Conservation (phyloP, 768 basidiomycete genomes). For the Holtermannia corniformis region DNA sequence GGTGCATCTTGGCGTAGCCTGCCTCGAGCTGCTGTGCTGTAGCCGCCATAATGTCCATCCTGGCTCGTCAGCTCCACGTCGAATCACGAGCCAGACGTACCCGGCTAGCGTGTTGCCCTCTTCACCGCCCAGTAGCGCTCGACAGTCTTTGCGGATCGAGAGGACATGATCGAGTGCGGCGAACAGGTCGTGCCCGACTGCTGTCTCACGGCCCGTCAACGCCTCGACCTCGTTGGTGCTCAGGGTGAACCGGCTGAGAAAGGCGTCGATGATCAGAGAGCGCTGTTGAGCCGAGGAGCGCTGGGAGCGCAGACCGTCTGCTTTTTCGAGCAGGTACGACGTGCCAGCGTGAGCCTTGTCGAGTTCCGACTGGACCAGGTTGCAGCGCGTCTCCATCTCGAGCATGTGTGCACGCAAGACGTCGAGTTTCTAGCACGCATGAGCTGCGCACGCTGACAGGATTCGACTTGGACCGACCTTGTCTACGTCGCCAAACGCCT, state of each 20-base stretch:
- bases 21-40: conserved; percentile 76
- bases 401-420: conserved; percentile 65
- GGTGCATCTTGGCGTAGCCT: conserved; percentile 77
- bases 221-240: conserved; percentile 60
- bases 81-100: conserved; percentile 15
- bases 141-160: conserved; percentile 70
- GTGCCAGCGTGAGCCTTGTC: conserved; percentile 66
- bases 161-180: conserved; percentile 78
- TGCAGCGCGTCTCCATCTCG: conserved; percentile 72
- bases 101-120: conserved; percentile 41
- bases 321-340: conserved; percentile 68
- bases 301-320: conserved; percentile 45
- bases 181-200: conserved; percentile 67
- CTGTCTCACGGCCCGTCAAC: conserved; percentile 67
- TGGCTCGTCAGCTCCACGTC: conserved; percentile 34
- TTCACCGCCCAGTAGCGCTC: conserved; percentile 68
- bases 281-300: conserved; percentile 46
- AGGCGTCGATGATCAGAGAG: conserved; percentile 64
- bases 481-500: conserved; percentile 79
- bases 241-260: conserved; percentile 79
- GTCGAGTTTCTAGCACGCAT: conserved; percentile 62
- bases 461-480: conserved; percentile 55
- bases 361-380: conserved; percentile 71
- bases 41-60: conserved; percentile 77
- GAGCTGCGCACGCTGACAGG: not conserved